phyloP scores from a whole-genome alignment of 1,284 basidiomycete species.

The Melampsora larici-populina region DNA sequence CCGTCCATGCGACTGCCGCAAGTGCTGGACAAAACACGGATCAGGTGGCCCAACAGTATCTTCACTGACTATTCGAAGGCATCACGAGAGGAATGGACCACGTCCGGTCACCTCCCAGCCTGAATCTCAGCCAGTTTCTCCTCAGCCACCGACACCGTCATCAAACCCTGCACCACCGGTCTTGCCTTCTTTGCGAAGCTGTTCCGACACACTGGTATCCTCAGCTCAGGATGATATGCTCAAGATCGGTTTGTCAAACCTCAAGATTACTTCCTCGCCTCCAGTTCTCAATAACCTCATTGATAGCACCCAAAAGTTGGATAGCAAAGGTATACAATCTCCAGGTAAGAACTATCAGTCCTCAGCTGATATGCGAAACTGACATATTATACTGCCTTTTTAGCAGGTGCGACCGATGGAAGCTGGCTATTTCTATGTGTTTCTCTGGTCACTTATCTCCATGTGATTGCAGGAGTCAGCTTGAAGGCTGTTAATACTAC shows the following conservation, averaged over 20 bases:
- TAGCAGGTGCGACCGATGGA: background rate
- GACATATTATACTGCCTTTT: background rate
- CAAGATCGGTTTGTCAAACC: background rate
- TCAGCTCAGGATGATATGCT: background rate
- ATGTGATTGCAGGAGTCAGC: constrained; percentile 6
- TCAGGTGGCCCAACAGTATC: background rate
- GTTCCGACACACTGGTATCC: background rate
- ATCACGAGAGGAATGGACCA: background rate
- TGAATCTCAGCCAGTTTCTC: background rate
- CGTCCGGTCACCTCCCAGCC: background rate
- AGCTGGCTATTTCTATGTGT: background rate
- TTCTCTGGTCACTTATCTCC: background rate
- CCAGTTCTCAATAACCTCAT: background rate
- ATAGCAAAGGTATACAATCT: background rate
- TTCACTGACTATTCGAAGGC: background rate
- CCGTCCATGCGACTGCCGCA: background rate
- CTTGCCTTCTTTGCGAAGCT: background rate
- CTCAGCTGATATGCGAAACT: background rate
- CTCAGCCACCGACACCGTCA: background rate
- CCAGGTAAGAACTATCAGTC: background rate
- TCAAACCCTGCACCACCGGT: too few relatives aligned
- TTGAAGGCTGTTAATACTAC: background rate
- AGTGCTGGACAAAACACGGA: background rate
- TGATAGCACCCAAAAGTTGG: background rate
- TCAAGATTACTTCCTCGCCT: background rate